Conservation (phyloP, 75 land plant genomes). For the Chamaecyparis obtusa region DNA sequence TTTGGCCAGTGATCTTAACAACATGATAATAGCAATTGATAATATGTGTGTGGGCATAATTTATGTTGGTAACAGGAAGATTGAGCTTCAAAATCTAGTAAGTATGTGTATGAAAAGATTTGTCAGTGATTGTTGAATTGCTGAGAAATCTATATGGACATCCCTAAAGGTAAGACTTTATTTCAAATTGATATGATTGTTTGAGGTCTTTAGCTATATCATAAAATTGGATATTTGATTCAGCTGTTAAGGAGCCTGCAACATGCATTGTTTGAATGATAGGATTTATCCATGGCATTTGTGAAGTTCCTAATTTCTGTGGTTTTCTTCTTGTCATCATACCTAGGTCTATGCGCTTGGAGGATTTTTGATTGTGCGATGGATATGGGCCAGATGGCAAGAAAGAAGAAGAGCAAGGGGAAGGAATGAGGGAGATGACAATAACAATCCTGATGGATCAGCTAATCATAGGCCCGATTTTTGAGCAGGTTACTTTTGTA, state of each 20-base stretch:
- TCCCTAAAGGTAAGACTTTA: background rate
- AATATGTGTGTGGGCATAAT: no score
- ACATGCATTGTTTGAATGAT: background rate
- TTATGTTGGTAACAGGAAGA: no score
- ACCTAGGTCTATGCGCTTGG: conserved; percentile 7
- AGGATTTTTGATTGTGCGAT: conserved; percentile 7
- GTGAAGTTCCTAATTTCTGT: background rate
- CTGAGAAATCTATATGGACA: background rate
- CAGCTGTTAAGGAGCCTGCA: background rate
- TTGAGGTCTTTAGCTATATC: background rate
- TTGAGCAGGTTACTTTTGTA: background rate
- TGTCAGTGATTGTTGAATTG: no score
- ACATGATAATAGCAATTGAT: no score
- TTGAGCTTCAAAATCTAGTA: no score
- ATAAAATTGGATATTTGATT: background rate
- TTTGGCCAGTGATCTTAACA: no score
- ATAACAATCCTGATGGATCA: background rate
- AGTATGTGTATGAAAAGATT: no score
- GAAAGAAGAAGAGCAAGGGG: background rate
- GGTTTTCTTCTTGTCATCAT: background rate
- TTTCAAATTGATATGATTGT: background rate
- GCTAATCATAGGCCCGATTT: background rate
- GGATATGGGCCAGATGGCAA: conserved; percentile 15
- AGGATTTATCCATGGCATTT: background rate
- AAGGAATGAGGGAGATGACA: background rate